Percentiles rank a stretch among this genome's conserved stretches.
These are phyloP conservation scores for Phytopythium oedochilum DNA, from an alignment of 352 stramenopile genomes.

Conservation along the genomic window DNA sequence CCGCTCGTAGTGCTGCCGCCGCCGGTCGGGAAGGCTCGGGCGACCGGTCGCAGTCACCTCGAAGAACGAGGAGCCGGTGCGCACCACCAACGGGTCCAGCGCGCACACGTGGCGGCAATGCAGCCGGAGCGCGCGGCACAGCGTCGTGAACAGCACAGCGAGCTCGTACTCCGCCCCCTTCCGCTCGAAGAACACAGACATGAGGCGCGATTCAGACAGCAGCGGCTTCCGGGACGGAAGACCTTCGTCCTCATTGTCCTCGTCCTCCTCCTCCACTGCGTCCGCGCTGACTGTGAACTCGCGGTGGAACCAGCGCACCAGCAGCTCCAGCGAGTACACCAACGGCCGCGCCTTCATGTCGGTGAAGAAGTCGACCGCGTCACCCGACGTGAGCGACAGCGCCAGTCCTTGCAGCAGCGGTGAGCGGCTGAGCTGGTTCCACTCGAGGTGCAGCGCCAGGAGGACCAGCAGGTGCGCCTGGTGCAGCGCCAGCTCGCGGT, in stretches of 20 bases:
- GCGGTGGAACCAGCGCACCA: slow-evolving; percentile 63
- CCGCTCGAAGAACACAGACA: slow-evolving; percentile 47
- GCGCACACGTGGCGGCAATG: slow-evolving; percentile 43
- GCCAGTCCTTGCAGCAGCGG: slow-evolving; percentile 46
- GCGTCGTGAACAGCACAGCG: slow-evolving; percentile 50
- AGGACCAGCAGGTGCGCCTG: slow-evolving; percentile 68
- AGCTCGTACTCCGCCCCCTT: slow-evolving; percentile 43
- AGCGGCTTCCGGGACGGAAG: slow-evolving; percentile 5
- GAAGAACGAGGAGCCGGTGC: slow-evolving; percentile 31
- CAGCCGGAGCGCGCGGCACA: slow-evolving; percentile 53
- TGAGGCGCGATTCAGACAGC: slow-evolving; percentile 41
- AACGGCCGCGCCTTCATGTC: slow-evolving; percentile 29
- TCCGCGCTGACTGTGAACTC: slow-evolving; percentile 27
- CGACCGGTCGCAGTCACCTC: slow-evolving; percentile 2
- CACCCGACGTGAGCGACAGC: slow-evolving; percentile 47
- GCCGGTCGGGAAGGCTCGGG: background rate
- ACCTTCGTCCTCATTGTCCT: slow-evolving; percentile 2
- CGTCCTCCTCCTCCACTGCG: slow-evolving; percentile 1
- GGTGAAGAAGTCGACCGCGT: slow-evolving; percentile 36
- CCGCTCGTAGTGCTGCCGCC: slow-evolving; percentile 5
- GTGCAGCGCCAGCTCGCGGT: slow-evolving; percentile 53
- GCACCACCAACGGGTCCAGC: slow-evolving; percentile 50
- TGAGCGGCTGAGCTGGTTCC: slow-evolving; percentile 35
- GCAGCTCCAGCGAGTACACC: slow-evolving; percentile 50
- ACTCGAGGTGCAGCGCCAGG: slow-evolving; percentile 40